Conservation (phyloP, 1,284 basidiomycete species). For the Stereum hirsutum region DNA sequence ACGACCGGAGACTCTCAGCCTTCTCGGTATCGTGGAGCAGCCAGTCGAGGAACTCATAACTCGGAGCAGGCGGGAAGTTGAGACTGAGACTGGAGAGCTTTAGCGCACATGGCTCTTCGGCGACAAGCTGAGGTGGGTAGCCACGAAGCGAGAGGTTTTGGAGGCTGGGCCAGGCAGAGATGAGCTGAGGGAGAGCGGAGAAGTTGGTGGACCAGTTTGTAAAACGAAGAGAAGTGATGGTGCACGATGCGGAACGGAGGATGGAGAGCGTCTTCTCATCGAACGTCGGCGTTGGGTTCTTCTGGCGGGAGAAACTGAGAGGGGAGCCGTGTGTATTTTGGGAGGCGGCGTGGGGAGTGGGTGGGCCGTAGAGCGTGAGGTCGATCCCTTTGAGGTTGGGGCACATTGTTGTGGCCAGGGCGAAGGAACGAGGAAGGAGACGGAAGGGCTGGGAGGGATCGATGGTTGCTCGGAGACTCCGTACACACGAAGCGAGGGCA, state of each 20-base stretch:
- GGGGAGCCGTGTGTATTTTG: constrained; percentile 34
- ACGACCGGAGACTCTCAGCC: constrained; percentile 33
- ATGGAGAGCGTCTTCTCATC: constrained; percentile 40
- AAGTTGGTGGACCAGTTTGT: constrained; percentile 63
- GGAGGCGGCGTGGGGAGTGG: constrained; percentile 31
- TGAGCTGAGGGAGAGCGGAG: constrained; percentile 47
- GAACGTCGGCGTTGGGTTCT: constrained; percentile 43
- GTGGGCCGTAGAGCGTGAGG: constrained; percentile 50
- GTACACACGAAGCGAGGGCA: constrained; percentile 1
- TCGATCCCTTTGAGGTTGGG: constrained; percentile 47
- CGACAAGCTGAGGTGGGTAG: constrained; percentile 42
- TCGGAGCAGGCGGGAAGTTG: constrained; percentile 50
- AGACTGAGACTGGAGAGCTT: constrained; percentile 38
- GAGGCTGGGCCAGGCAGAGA: constrained; percentile 50
- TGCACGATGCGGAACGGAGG: constrained; percentile 38
- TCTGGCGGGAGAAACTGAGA: constrained; percentile 28
- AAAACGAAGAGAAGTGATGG: constrained; percentile 46
- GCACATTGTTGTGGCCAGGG: constrained; percentile 44
- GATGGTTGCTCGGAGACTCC: constrained; percentile 40
- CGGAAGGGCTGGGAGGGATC: constrained; percentile 59
- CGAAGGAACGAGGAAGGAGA: constrained; percentile 46
- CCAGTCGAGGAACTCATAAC: constrained; percentile 55
- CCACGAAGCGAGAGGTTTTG: constrained; percentile 48
- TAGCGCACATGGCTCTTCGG: constrained; percentile 34
- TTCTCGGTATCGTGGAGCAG: constrained; percentile 46